A percentile compares a stretch with the other conserved stretches of the same genome.
These are phyloP conservation scores for Pichia californica DNA, from an alignment of 805 yeast genomes.

Conservation along the genomic window DNA sequence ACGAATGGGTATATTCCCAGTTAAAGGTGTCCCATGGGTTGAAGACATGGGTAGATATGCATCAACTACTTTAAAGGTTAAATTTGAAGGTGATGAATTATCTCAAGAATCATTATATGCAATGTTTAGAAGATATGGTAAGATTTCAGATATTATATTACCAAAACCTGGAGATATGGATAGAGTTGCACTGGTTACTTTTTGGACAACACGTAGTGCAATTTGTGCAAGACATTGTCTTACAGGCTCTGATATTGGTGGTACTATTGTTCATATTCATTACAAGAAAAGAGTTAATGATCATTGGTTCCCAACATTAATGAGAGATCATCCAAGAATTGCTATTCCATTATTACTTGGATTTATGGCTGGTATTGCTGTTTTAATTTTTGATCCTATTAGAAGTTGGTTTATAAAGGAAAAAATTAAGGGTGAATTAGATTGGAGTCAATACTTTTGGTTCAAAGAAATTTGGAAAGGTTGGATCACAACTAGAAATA, in stretches of 20 bases:
- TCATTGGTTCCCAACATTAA: slow-evolving; percentile 48
- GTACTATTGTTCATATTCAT: slow-evolving; percentile 65
- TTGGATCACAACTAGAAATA: slow-evolving; percentile 23
- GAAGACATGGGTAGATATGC: slow-evolving; percentile 85
- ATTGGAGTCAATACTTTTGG: slow-evolving; percentile 31
- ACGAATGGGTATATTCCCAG: slow-evolving; percentile 57
- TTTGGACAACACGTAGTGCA: slow-evolving; percentile 56
- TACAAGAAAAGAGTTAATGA: slow-evolving; percentile 54
- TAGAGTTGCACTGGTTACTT: slow-evolving; percentile 47
- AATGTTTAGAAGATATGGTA: slow-evolving; percentile 81
- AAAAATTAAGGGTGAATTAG: slow-evolving; percentile 57
- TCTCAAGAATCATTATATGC: slow-evolving; percentile 75
- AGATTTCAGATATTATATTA: slow-evolving; percentile 67
- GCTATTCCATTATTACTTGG: slow-evolving; percentile 79
- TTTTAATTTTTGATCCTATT: slow-evolving; percentile 86
- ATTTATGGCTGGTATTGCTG: slow-evolving; percentile 72
- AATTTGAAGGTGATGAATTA: slow-evolving; percentile 70
- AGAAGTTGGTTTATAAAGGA: slow-evolving; percentile 72
- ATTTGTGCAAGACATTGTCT: slow-evolving; percentile 86
- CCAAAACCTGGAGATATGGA: slow-evolving; percentile 43
- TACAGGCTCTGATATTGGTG: slow-evolving; percentile 65
- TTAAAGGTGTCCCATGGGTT: slow-evolving; percentile 92
- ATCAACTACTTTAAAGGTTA: slow-evolving; percentile 52
- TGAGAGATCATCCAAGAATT: slow-evolving; percentile 73
- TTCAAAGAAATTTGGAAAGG: slow-evolving; percentile 30